Conservation (phyloP, 192 early-diverging fungal genomes). For the Coemansia sp. region DNA sequence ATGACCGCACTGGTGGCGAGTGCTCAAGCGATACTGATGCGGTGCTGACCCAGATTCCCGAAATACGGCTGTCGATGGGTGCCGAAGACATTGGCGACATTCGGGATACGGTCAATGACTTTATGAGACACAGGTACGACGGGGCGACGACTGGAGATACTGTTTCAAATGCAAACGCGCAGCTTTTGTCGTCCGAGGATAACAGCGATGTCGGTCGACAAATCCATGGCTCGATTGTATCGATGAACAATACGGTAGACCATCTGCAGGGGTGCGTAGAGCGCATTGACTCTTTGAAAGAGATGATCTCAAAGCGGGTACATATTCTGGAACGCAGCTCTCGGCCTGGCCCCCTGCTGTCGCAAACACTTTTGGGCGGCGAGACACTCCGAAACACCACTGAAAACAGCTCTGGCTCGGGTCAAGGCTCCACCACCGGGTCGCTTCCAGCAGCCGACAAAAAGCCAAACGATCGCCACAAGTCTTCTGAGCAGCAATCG, state of each 20-base stretch:
- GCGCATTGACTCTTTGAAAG: conserved; percentile 29
- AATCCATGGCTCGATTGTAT: conserved; percentile 6
- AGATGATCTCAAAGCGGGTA: conserved; percentile 18
- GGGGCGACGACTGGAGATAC: background rate
- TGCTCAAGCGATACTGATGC: background rate
- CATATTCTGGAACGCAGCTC: background rate
- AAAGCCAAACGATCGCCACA: background rate
- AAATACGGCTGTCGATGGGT: background rate
- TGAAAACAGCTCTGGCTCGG: conserved; percentile 11
- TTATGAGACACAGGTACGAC: background rate
- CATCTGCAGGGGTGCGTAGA: conserved; percentile 22
- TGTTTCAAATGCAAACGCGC: too few species aligned
- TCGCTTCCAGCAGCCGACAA: background rate
- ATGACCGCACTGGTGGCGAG: background rate
- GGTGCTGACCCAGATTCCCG: background rate
- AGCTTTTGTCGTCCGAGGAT: background rate
- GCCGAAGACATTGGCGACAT: conserved; percentile 5
- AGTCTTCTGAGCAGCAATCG: background rate
- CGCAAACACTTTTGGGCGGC: conserved; percentile 5
- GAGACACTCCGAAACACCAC: conserved; percentile 6
- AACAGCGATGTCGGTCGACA: conserved; percentile 1
- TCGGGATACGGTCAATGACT: conserved; percentile 1
- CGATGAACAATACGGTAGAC: conserved; percentile 18
- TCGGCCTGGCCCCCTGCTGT: background rate
- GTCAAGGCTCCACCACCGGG: conserved; percentile 8